Conservation (phyloP, 805 yeast species). For the Nematodospora valgi region DNA sequence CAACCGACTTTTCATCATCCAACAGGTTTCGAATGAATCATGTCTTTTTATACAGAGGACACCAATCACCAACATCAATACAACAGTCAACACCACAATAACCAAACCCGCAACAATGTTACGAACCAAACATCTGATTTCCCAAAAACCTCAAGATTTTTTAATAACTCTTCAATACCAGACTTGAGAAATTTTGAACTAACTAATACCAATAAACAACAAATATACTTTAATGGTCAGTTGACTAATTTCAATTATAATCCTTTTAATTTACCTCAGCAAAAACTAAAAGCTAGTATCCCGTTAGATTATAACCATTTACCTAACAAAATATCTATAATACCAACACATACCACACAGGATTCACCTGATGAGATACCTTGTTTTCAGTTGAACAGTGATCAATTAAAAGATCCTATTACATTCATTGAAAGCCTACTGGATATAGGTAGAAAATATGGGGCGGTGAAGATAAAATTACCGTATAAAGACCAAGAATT, state of each 20-base stretch:
- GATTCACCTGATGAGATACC: slow-evolving; percentile 43
- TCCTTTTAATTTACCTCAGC: slow-evolving; percentile 47
- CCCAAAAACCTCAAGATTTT: slow-evolving; percentile 25
- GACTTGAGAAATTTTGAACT: slow-evolving; percentile 20
- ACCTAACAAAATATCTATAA: slow-evolving; percentile 20
- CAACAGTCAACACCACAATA: too few species aligned
- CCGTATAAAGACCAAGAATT: slow-evolving; percentile 35
- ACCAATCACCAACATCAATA: too few species aligned
- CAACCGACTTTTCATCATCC: too few species aligned
- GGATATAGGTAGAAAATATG: slow-evolving; percentile 52
- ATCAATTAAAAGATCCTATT: slow-evolving; percentile 58
- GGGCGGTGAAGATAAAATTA: slow-evolving; percentile 74
- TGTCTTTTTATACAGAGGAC: too few species aligned
- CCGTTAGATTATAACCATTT: slow-evolving; percentile 42
- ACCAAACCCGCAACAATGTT: background rate
- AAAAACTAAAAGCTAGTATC: slow-evolving; percentile 39
- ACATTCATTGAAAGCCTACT: slow-evolving; percentile 54
- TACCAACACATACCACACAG: slow-evolving; percentile 4
- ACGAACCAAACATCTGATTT: slow-evolving; percentile 12
- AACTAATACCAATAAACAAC: slow-evolving; percentile 13
- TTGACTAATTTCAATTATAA: slow-evolving; percentile 31
- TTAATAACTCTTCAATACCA: slow-evolving; percentile 19
- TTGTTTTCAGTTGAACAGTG: slow-evolving; percentile 48
- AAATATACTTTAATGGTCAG: slow-evolving; percentile 20
- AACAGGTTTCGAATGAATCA: too few species aligned